Base-by-base conservation (phyloP, 805 yeast species). In the Candida coleopterorum region DNA sequence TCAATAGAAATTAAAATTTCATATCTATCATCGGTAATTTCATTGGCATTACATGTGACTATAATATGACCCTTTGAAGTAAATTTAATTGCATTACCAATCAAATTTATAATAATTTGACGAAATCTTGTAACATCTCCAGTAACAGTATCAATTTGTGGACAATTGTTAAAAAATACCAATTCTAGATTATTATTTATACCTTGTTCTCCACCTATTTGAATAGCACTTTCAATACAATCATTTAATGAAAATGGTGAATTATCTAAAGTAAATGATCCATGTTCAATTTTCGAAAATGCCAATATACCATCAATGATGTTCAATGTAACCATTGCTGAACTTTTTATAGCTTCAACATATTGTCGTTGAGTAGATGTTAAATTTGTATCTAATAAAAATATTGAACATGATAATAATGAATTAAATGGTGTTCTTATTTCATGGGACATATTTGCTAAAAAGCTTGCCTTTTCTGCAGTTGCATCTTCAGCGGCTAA, bases 381-480 rank as follows among this genome's bases (percentile, higher is more conserved):
- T 39, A 74, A 52, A 3, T 58, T 61, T 0, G 79, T 74, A 40
- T 73, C 77, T 35, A 74, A 52, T 38, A 74, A 55, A 42, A 74
- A 68, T 3, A 72, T 64, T 2, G 74, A 63, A 49, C 74, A 71
- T 12, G 74, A 69, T 38, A 72, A 55, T 22, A 71, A 56, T 2
- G 75, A 70, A 46, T 75, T 74, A 53, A 74, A 74, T 1, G 79
- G 79, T 2, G 79, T 74, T 34, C 79, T 55, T 33, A 74, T 73
- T 44, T 74, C 79, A 45, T 74, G 79, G 2, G 78, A 73, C 79
- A 74, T 74, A 42, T 74, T 74, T 16, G 68, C 68, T 39, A 74
- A 48, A 47, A 74, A 74, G 35, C 74, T 71, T 4, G 78, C 74
- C 52, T 72, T 74, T 47, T 71, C 76, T 4, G 72, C 72, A 1